Evolutionary conservation across 345 rosid genomes (phyloP), one percentile per base, ranked within the genome.

Genomic region (Pistacia vera): DNA sequence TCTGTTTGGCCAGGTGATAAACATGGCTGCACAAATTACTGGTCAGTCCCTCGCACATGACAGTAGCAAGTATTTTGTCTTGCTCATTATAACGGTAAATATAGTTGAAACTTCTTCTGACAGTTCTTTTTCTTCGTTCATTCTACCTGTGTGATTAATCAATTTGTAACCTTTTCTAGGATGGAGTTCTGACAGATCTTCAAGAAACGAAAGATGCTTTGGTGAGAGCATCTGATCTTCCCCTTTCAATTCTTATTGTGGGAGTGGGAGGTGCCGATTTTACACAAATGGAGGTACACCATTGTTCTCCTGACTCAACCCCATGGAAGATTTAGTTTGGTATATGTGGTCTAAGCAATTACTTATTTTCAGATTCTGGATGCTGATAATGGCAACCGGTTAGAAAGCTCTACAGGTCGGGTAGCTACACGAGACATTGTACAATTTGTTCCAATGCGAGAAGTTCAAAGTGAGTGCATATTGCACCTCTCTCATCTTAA

Each of bases 161-260:
- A 55, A 60, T 51, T 2, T 60, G 20, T 61, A 67, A 28, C 56
- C 61, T 69, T 83, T 18, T 72, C 28, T 64, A 95, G 98, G 97
- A 95, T 82, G 98, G 97, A 58, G 95, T 95, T 65, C 78, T 95
- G 2, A 87, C 97, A 0, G 98, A 92, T 81, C 85, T 90, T 75
- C 81, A 88, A 78, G 97, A 91, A 78, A 91, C 97, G 17, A 80
- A 83, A 75, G 84, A 94, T 80, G 90, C 95, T 70, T 76, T 94
- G 81, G 97, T 94, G 74, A 86, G 78, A 79, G 97, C 95, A 65
- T 94, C 98, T 66, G 97, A 94, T 85, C 97, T 94, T 77, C 98
- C 98, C 8, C 72, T 94, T 56, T 95, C 98, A 56, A 72, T 92
- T 77, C 92, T 95, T 69, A 91, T 93, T 33, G 91, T 95, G 1